Evolutionary conservation across 257 asterid species (phyloP), one percentile per base, ranked within the genome.

Genomic region (Knoxia roxburghii): DNA sequence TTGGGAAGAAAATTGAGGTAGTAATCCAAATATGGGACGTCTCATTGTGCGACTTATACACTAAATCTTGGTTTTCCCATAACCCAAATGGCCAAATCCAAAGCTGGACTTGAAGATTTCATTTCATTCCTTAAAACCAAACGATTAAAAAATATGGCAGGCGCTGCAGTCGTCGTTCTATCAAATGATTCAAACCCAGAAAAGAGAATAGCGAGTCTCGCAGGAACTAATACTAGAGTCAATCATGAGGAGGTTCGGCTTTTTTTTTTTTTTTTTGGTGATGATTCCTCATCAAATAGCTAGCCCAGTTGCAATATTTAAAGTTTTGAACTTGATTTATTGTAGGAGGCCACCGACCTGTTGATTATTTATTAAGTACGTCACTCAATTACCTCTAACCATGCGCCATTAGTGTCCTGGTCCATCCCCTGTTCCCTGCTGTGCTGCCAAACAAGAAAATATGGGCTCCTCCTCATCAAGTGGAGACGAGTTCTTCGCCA

Each of bases 181-280:
- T 21, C 56, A n/a, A n/a, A n/a, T n/a, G n/a, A n/a, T n/a, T n/a
- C n/a, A n/a, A 50, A 50, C 56, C 56, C 56, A 50, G 27, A 50
- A 50, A 5, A 20, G 56, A 50, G 3, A 0, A 50, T n/a, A n/a
- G n/a, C n/a, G n/a, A n/a, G n/a, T n/a, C 15, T 49, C 54, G 4
- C 54, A 17, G 24, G 18, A 49, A 49, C 20, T 24, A 0, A 46
- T 13, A 1, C 3, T 6, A 13, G 13, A 40, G 46, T 40, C 51
- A 13, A 2, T 46, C 51, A 46, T 46, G 51, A 46, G 51, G 51
- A 46, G 20, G 24, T 49, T 18, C 54, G 1, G 54, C 26, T n/a
- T n/a, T n/a, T n/a, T n/a, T n/a, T n/a, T n/a, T n/a, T n/a, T n/a
- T n/a, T n/a, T 49, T 49, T 49, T 46, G 51, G 51, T 13, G 51